A percentile compares a stretch with the other conserved stretches of the same genome.
Evolutionary conservation across 1,284 basidiomycete genomes (phyloP).

Genomic region (Ustilago bromivora): DNA sequence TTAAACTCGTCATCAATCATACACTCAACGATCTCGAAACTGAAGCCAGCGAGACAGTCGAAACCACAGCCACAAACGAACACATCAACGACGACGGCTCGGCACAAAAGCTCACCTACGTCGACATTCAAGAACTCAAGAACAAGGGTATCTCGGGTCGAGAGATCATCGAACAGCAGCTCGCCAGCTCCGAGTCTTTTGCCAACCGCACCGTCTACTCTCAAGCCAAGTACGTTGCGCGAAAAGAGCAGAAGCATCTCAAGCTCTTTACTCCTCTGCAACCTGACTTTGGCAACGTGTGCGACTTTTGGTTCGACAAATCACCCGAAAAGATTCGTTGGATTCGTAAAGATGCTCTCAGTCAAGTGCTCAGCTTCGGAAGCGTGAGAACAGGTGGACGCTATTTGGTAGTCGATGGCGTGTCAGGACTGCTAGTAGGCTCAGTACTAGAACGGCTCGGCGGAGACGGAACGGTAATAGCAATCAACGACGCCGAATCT

Average conservation of each 20-base stretch:
- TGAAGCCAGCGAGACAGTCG: slow-evolving; percentile 47
- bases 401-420: slow-evolving; percentile 91
- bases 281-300: slow-evolving; percentile 87
- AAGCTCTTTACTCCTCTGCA: slow-evolving; percentile 89
- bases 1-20: slow-evolving; percentile 52
- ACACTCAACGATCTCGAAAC: slow-evolving; percentile 52
- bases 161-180: slow-evolving; percentile 64
- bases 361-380: slow-evolving; percentile 85
- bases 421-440: slow-evolving; percentile 84
- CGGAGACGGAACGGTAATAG: slow-evolving; percentile 81
- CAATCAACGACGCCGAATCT: slow-evolving; percentile 89
- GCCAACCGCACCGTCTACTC: slow-evolving; percentile 64
- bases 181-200: slow-evolving; percentile 56
- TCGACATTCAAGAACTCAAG: slow-evolving; percentile 68
- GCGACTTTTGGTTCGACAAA: slow-evolving; percentile 83
- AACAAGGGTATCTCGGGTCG: slow-evolving; percentile 63
- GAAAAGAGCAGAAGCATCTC: slow-evolving; percentile 75
- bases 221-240: slow-evolving; percentile 65
- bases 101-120: slow-evolving; percentile 64
- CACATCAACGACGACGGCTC: slow-evolving; percentile 67
- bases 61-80: slow-evolving; percentile 69
- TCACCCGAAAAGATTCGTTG: slow-evolving; percentile 80
- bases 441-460: slow-evolving; percentile 80
- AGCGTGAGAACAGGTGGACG: slow-evolving; percentile 87
- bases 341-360: slow-evolving; percentile 86